Base-by-base conservation (phyloP, 805 yeast genomes). In the Myxozyma sirexii region DNA sequence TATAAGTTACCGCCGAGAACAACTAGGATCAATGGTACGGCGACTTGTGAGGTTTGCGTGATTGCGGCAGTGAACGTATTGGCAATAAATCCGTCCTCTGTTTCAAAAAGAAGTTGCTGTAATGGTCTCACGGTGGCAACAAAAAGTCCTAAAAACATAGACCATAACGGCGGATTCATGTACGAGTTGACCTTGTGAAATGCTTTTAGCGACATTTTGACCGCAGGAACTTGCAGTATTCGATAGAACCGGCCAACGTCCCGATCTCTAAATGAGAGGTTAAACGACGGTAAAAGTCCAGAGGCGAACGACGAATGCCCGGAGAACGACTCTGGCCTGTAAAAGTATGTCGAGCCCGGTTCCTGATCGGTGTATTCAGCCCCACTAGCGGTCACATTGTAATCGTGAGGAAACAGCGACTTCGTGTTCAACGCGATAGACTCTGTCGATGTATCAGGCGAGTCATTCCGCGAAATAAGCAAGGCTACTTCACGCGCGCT, bases 111-210 rank as follows among this genome's bases (percentile, higher is more conserved):
- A 39, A 75, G 69, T 37, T 71, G 64, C 67, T 82, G 81, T 35
- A 83, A 69, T 2, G 74, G 70, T 4, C 84, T 83, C 21, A 84
- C 75, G 1, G 84, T 76, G 4, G 87, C 88, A 33, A 84, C 83
- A n/a, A 81, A 58, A 21, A 84, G 77, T n/a, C 87, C 82, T 1
- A 80, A 62, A 5, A 82, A 69, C 87, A 84, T 84, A 29, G 88
- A 79, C 75, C 84, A 84, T 58, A 84, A 74, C 4, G 88, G 88
- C 2, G 87, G 86, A 69, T 84, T 84, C 88, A 84, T 84, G 69
- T 80, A 81, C 35, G 67, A 61, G 55, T 72, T 63, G 39, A 77
- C 13, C 6, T 23, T 58, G 26, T 3, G 15, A 2, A 51, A 31
- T n/a, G 59, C n/a, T 23, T n/a, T 29, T 24, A 13, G 12, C 15